Evolutionary conservation across 345 rosid species (phyloP).

Genomic region (Durio zibethinus): DNA sequence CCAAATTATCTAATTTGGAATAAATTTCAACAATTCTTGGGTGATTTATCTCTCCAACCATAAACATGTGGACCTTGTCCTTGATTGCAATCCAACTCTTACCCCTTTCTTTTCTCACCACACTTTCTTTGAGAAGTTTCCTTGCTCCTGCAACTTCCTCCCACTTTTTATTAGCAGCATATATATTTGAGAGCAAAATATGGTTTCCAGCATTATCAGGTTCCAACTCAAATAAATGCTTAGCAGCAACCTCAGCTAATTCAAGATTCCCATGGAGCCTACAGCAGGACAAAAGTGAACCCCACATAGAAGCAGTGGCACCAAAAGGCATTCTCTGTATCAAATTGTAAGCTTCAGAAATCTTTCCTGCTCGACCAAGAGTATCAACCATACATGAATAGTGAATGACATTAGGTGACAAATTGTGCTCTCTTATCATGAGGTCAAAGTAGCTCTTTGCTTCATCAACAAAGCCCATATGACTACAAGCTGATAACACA

Average conservation of each 20-base stretch:
- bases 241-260: slow-evolving; percentile 67
- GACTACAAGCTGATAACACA: slow-evolving; percentile 71
- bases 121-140: slow-evolving; percentile 50
- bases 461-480: slow-evolving; percentile 63
- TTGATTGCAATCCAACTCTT: slow-evolving; percentile 80
- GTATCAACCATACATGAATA: slow-evolving; percentile 91
- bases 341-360: slow-evolving; percentile 58
- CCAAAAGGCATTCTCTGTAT: slow-evolving; percentile 58
- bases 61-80: slow-evolving; percentile 59
- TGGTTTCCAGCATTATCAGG: slow-evolving; percentile 82
- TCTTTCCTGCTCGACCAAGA: slow-evolving; percentile 61
- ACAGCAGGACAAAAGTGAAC: slow-evolving; percentile 75
- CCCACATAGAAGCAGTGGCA: slow-evolving; percentile 76
- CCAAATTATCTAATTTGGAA: slow-evolving; percentile 39
- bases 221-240: slow-evolving; percentile 59
- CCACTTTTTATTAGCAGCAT: slow-evolving; percentile 63
- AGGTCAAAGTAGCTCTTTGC: slow-evolving; percentile 53
- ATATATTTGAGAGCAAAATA: slow-evolving; percentile 56
- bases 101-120: slow-evolving; percentile 61
- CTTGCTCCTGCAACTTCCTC: slow-evolving; percentile 56
- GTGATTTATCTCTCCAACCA: slow-evolving; percentile 57
- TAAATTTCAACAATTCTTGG: slow-evolving; percentile 55
- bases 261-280: slow-evolving; percentile 53
- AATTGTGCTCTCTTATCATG: slow-evolving; percentile 46
- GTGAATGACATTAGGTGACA: slow-evolving; percentile 59